Evolutionary conservation across 768 basidiomycete species (phyloP).

Genomic region (Artomyces pyxidatus): DNA sequence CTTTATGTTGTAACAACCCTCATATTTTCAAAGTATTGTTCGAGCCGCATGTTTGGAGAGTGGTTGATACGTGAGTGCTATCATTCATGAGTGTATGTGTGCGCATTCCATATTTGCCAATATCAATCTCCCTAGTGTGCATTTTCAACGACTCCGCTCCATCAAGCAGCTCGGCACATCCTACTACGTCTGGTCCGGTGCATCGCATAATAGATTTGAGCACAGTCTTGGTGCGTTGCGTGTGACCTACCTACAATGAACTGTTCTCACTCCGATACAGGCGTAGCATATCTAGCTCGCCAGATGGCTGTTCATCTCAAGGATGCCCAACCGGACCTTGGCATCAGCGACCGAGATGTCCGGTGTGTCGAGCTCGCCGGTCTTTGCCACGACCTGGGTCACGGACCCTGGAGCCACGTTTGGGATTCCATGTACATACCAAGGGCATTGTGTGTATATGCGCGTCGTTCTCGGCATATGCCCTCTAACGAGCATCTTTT

Average conservation of each 20-base stretch:
- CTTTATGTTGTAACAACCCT: background rate
- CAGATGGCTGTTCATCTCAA: slow-evolving; percentile 52
- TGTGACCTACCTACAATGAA: background rate
- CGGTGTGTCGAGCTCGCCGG: slow-evolving; percentile 75
- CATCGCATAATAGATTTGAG: slow-evolving; percentile 77
- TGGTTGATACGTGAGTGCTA: slow-evolving; percentile 61
- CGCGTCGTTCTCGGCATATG: background rate
- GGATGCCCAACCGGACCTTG: slow-evolving; percentile 48
- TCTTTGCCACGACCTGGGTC: slow-evolving; percentile 78
- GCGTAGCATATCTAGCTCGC: slow-evolving; percentile 68
- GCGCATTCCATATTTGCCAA: background rate
- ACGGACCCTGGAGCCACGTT: slow-evolving; percentile 82
- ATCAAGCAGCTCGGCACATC: slow-evolving; percentile 79
- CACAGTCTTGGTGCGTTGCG: slow-evolving; percentile 59
- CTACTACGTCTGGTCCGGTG: slow-evolving; percentile 70
- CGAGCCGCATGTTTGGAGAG: slow-evolving; percentile 30
- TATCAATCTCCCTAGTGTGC: slow-evolving; percentile 33
- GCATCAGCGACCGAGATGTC: slow-evolving; percentile 64
- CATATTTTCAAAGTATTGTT: slow-evolving; percentile 22
- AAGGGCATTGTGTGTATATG: slow-evolving; percentile 43
- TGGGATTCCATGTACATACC: slow-evolving; percentile 77
- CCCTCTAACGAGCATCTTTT: background rate
- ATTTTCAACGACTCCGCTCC: slow-evolving; percentile 70
- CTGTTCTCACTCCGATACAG: slow-evolving; percentile 29
- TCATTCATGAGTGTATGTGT: background rate